Percentiles rank a stretch among this genome's conserved stretches.
Evolutionary conservation across 805 yeast species (phyloP).

Genomic region (Candida koratica): DNA sequence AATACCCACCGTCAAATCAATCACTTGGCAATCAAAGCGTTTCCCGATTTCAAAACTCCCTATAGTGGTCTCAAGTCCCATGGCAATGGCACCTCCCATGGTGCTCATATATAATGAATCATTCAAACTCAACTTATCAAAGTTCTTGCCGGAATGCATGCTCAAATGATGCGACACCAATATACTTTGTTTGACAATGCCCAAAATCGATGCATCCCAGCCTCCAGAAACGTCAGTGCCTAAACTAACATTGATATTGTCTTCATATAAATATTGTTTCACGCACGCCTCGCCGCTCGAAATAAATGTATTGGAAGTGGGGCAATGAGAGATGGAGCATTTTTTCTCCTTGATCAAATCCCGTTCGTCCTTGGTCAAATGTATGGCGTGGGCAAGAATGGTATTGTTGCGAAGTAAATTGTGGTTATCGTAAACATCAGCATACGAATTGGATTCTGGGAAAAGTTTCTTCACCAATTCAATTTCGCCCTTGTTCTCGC

Average conservation of each 20-base stretch:
- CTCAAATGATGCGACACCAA: constrained; percentile 40
- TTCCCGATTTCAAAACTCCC: constrained; percentile 80
- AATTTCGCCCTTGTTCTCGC: constrained; percentile 75
- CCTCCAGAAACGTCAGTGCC: constrained; percentile 46
- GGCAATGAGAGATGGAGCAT: constrained; percentile 88
- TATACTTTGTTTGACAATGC: constrained; percentile 30
- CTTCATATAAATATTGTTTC: constrained; percentile 55
- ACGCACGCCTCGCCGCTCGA: constrained; percentile 90
- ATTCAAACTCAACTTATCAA: constrained; percentile 53
- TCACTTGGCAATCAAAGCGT: constrained; percentile 76
- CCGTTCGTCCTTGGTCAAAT: constrained; percentile 63
- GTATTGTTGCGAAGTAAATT: constrained; percentile 62
- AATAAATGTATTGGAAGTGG: constrained; percentile 81
- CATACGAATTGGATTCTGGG: constrained; percentile 65
- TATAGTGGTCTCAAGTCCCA: constrained; percentile 49
- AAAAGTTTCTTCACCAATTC: constrained; percentile 67
- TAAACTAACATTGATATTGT: constrained; percentile 69
- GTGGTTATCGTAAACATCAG: constrained; percentile 70
- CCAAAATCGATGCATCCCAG: constrained; percentile 37
- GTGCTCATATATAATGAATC: constrained; percentile 84
- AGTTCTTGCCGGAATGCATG: constrained; percentile 35
- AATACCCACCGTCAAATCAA: constrained; percentile 58
- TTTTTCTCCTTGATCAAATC: constrained; percentile 48
- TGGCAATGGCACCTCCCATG: constrained; percentile 81
- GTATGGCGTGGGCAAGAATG: constrained; percentile 86